Percentiles rank a stretch among this genome's conserved stretches.
Evolutionary conservation across 164 flowering plant genomes (phyloP).

Genomic region (Liquidambar formosana): DNA sequence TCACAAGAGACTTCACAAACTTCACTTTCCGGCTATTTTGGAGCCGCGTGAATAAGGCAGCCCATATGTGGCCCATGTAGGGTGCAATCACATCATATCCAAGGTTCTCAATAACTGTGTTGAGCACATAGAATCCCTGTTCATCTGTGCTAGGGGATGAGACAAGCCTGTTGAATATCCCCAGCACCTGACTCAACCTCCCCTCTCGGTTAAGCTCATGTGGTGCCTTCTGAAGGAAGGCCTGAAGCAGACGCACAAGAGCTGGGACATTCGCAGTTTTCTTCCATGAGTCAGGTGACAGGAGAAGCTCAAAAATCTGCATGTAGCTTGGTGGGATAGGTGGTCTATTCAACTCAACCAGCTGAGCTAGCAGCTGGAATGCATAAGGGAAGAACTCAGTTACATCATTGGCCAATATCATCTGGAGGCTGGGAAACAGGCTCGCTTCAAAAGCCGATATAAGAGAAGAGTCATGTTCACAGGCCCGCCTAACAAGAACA

Average conservation of each 20-base stretch:
- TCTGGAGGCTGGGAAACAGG: constrained; percentile 70
- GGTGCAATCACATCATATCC: constrained; percentile 65
- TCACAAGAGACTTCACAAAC: constrained; percentile 68
- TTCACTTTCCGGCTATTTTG: constrained; percentile 48
- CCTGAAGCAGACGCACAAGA: constrained; percentile 87
- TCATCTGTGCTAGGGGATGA: constrained; percentile 64
- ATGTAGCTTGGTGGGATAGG: constrained; percentile 70
- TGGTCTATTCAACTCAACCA: constrained; percentile 76
- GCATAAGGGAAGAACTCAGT: constrained; percentile 94
- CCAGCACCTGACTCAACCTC: constrained; percentile 66
- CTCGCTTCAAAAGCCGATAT: constrained; percentile 65
- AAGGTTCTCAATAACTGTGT: constrained; percentile 83
- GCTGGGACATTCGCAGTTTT: constrained; percentile 85
- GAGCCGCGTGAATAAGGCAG: constrained; percentile 55
- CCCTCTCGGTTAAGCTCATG: constrained; percentile 70
- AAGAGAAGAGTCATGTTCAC: constrained; percentile 69
- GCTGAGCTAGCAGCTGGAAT: constrained; percentile 90
- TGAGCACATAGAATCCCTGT: constrained; percentile 90
- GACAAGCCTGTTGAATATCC: constrained; percentile 72
- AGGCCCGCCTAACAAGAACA: constrained; percentile 70
- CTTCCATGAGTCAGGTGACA: constrained; percentile 76
- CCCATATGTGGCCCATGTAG: constrained; percentile 68
- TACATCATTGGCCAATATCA: constrained; percentile 64
- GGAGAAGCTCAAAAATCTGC: constrained; percentile 70
- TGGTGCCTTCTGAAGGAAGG: constrained; percentile 90